These are phyloP conservation scores for Trametes sp. DNA, from an alignment of 1,284 basidiomycete species.

Conservation along the genomic window DNA sequence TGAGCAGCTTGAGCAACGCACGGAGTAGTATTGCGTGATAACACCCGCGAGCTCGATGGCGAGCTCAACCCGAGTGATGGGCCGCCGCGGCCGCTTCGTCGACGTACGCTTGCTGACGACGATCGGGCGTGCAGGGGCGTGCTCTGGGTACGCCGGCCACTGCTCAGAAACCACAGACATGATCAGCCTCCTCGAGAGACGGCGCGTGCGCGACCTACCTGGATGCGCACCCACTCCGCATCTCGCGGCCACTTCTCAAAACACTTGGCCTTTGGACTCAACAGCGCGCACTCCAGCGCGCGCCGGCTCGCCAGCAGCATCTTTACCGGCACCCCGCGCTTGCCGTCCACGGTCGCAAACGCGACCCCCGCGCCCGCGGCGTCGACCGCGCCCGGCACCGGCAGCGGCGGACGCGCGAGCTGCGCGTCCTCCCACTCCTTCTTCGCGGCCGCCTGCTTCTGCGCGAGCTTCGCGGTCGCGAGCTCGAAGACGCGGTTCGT, in stretches of 20 bases:
- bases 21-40: conserved; percentile 24
- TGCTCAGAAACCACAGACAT: background rate
- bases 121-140: conserved; percentile 17
- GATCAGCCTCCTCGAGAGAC: no score
- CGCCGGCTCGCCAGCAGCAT: conserved; percentile 19
- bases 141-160: conserved; percentile 31
- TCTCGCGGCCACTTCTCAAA: conserved; percentile 16
- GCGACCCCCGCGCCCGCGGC: conserved; percentile 2
- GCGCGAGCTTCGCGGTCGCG: conserved; percentile 9
- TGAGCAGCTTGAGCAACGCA: background rate
- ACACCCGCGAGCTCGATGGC: conserved; percentile 18
- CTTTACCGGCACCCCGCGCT: conserved; percentile 22
- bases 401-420: conserved; percentile 15
- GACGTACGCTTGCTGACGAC: conserved; percentile 11
- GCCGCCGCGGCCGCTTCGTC: conserved; percentile 6
- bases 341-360: conserved; percentile 14
- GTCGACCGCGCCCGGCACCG: background rate
- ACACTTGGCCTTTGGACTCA: conserved; percentile 15
- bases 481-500: background rate
- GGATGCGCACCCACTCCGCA: conserved; percentile 25
- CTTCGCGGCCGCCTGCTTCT: conserved; percentile 7
- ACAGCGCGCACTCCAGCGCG: conserved; percentile 18
- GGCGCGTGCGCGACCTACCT: conserved; percentile 11
- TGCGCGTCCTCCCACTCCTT: conserved; percentile 15
- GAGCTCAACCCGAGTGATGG: conserved; percentile 21